Conservation (phyloP, 495 filamentous ascomycete species). For the Corynascus novoguineensis region DNA sequence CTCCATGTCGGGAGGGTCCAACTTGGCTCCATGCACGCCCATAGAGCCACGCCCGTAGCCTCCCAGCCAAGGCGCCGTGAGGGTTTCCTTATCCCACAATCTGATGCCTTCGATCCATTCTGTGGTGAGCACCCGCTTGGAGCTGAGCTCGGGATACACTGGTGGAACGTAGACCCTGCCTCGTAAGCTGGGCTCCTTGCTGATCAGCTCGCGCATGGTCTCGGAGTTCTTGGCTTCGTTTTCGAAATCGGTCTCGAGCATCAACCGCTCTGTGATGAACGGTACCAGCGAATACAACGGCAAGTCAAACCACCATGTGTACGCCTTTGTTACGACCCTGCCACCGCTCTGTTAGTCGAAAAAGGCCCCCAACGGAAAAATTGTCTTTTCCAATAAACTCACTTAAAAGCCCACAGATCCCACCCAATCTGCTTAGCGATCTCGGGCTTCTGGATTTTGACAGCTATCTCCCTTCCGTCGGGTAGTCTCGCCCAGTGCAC, state of each 20-base stretch:
- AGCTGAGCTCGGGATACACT: constrained; percentile 75
- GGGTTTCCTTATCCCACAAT: constrained; percentile 79
- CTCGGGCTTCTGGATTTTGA: constrained; percentile 96
- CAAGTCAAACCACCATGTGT: constrained; percentile 77
- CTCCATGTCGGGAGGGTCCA: constrained; percentile 49
- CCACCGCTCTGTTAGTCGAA: constrained; percentile 8
- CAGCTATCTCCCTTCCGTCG: constrained; percentile 83
- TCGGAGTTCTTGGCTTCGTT: constrained; percentile 87
- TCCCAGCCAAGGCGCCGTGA: constrained; percentile 69
- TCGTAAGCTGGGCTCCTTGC: constrained; percentile 66
- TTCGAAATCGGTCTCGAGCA: constrained; percentile 88
- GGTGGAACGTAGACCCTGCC: constrained; percentile 82
- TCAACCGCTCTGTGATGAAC: constrained; percentile 79
- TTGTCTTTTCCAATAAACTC: constrained; percentile 25
- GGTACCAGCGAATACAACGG: constrained; percentile 84
- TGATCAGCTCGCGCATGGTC: constrained; percentile 71
- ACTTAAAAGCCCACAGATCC: constrained; percentile 96
- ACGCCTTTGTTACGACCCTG: constrained; percentile 68
- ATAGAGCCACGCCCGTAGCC: constrained; percentile 69
- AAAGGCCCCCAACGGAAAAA: neutral
- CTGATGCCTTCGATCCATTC: constrained; percentile 96
- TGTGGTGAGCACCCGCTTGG: constrained; percentile 81
- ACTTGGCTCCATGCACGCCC: constrained; percentile 63
- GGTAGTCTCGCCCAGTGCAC: constrained; percentile 86
- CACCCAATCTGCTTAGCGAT: constrained; percentile 82